phyloP scores from a whole-genome alignment of 2,329 filamentous ascomycete genomes.

The Fusarium nurragi region DNA sequence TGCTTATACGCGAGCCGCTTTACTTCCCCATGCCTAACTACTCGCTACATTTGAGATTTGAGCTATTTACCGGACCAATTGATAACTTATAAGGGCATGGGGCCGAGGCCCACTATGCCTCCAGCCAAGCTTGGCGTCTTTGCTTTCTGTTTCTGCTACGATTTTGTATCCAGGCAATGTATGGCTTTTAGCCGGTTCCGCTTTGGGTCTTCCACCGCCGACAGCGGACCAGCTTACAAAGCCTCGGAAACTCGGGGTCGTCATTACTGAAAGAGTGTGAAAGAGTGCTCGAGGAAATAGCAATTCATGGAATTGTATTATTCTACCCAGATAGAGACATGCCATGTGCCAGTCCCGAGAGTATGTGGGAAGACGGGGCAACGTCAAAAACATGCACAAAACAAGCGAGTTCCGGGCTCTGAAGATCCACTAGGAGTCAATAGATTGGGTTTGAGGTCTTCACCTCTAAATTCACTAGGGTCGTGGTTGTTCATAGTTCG shows the following conservation, averaged over 20 bases:
- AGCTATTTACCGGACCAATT: conserved; percentile 35
- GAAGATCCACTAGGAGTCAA: background rate
- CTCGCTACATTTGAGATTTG: background rate
- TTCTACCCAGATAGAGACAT: conserved; percentile 52
- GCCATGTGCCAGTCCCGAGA: too few species aligned
- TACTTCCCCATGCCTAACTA: conserved; percentile 6
- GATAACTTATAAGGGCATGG: conserved; percentile 1
- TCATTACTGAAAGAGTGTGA: background rate
- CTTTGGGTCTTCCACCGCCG: conserved; percentile 28
- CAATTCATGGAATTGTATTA: conserved; percentile 62
- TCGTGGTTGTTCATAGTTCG: background rate
- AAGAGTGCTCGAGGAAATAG: conserved; percentile 64
- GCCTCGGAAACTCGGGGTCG: conserved; percentile 18
- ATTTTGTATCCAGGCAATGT: conserved; percentile 1
- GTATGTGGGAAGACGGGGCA: background rate
- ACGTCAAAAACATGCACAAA: background rate
- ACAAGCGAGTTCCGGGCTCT: background rate
- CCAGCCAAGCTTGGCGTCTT: conserved; percentile 9
- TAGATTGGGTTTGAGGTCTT: background rate
- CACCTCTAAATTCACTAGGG: background rate
- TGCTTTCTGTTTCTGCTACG: conserved; percentile 9
- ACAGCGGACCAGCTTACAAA: conserved; percentile 32
- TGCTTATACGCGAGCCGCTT: background rate
- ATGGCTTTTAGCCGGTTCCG: conserved; percentile 22
- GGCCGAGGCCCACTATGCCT: conserved; percentile 16